Evolutionary conservation across 768 basidiomycete species (phyloP), one percentile per base, ranked within the genome.

Genomic region (Agaricus sinodeliciosus): DNA sequence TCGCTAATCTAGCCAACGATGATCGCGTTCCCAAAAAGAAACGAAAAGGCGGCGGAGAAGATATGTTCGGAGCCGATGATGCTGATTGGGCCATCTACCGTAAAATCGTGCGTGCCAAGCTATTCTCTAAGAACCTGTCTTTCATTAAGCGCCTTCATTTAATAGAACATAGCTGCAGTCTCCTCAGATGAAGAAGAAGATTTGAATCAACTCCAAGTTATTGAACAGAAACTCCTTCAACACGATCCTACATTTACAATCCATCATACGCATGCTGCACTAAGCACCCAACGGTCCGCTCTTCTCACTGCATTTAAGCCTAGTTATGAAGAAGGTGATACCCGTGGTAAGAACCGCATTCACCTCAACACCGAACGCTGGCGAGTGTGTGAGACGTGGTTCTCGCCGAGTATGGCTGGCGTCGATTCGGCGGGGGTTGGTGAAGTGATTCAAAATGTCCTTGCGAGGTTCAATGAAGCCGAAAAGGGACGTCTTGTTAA

Each of bases 71-170:
- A 3, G 85, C 84, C 15, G 86, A 95, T 58, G 94, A 98, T 63
- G 93, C 88, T 6, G 95, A 98, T 63, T 98, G 95, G 94, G 86
- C 87, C 0, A 93, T 98, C 54, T 98, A 98, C 64, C 90, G 95
- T 58, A 94, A 97, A 69, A 94, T 99, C 55, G 94, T 94, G 64
- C 57, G 81, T 19, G 9, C 3, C 6, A 26, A 27, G 2, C 40
- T 44, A 41, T 39, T 41, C 26, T 31, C 41, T 15, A 31, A 9
- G 16, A 13, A 12, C 31, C 19, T 22, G 26, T 12, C 26, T 4
- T 28, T 35, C 7, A 19, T 1, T 13, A 43, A 27, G 43, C 44
- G 25, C 18, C 22, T 48, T 15, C 7, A 27, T 19, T 27, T 9
- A 13, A 31, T 27, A 90, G 88, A 90, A 90, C 62, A 81, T 77